Evolutionary conservation across 352 stramenopile genomes (phyloP), one percentile per base, ranked within the genome.

Genomic region (Phytophthora rubi): DNA sequence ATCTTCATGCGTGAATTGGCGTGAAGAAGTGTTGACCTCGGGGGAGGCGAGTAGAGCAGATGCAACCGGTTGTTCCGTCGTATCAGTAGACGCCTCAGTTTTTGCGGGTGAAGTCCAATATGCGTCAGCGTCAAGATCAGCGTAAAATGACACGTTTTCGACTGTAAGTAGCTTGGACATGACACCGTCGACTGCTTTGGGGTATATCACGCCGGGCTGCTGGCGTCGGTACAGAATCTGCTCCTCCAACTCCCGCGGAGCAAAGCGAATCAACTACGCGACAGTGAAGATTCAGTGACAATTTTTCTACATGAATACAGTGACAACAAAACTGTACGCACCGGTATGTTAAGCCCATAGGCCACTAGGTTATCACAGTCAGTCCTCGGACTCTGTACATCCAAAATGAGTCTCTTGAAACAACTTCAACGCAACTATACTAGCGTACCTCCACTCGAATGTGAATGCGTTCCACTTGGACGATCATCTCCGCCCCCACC

Each of bases 381-480:
- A 6, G 77, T 77, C n/a, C 74, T 68, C 16, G 80, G 74, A 28
- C 76, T 84, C 85, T 92, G 53, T n/a, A 16, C 45, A 53, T 45
- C 26, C 15, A n/a, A 53, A 48, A 55, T 5, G 13, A 3, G 28
- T 21, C 12, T 42, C 16, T 23, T 26, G 18, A 45, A 65, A 39
- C 10, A 30, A 26, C 28, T 56, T 42, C 12, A 5, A 64, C 5
- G 15, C 16, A 48, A 15, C 6, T 6, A 23, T 48, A 6, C 15
- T 3, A 2, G 23, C 44, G 13, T 44, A 93, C 86, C 82, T 94
- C 85, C 23, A 92, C 74, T 21, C 86, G 86, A 54, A 92, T 62
- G 53, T 93, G 83, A 32, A 92, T 73, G 15, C 79, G 79, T 56
- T 94, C 81, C 39, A 91, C 55, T 39, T 88, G 81, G 13, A 94